phyloP scores from a whole-genome alignment of 768 basidiomycete species.

The Phlegmacium glaucopus region DNA sequence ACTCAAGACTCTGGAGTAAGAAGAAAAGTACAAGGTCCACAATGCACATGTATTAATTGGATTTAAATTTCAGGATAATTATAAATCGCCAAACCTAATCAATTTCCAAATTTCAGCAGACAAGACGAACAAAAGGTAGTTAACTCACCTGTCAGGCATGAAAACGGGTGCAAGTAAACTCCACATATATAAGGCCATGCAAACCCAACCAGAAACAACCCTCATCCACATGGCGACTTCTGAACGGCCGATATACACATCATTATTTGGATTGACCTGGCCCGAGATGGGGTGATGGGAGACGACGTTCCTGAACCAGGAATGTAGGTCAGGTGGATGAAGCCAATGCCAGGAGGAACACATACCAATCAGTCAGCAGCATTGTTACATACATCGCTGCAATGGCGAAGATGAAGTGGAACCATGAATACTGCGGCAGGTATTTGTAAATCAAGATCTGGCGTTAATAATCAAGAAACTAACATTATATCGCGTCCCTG shows the following conservation, averaged over 20 bases:
- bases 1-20: too few species aligned
- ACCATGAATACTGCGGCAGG: slow-evolving; percentile 84
- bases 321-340: not conserved
- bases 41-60: too few species aligned
- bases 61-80: too few species aligned
- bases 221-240: slow-evolving; percentile 99
- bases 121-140: not conserved
- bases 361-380: slow-evolving; percentile 95
- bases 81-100: slow-evolving; percentile 17
- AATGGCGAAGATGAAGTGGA: slow-evolving; percentile 96
- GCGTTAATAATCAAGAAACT: slow-evolving; percentile 19
- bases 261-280: slow-evolving; percentile 50
- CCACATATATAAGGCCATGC: slow-evolving; percentile 83
- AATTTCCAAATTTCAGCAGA: not conserved
- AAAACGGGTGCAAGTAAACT: slow-evolving; percentile 84
- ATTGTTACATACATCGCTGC: slow-evolving; percentile 98
- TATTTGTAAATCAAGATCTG: slow-evolving; percentile 3
- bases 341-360: not conserved
- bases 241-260: slow-evolving; percentile 92
- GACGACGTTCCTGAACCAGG: slow-evolving; percentile 62
- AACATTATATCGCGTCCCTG: slow-evolving; percentile 94
- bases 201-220: slow-evolving; percentile 93
- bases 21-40: too few species aligned
- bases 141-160: slow-evolving; percentile 82
- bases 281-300: slow-evolving; percentile 49